Percentiles rank a stretch among this genome's conserved stretches.
These are phyloP conservation scores for Schwanniomyces pseudopolymorphus DNA, from an alignment of 805 yeast species.

Conservation along the genomic window DNA sequence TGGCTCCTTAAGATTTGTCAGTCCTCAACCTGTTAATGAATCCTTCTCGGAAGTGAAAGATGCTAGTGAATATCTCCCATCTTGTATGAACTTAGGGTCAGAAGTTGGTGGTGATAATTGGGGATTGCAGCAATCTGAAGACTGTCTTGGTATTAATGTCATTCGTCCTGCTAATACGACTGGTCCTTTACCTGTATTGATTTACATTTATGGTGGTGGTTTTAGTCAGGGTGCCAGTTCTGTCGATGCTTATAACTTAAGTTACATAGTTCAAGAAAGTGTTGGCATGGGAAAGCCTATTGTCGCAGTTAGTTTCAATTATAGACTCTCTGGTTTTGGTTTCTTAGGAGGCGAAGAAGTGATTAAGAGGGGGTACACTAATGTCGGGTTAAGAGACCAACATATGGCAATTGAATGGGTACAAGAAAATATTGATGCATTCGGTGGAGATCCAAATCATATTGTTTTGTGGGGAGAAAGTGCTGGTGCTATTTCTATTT, in stretches of 20 bases:
- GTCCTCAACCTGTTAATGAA: constrained; percentile 13
- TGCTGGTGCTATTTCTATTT: constrained; percentile 27
- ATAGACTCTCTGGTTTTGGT: constrained; percentile 37
- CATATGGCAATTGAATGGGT: constrained; percentile 48
- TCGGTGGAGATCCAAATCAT: constrained; percentile 48
- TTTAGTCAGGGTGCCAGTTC: constrained; percentile 18
- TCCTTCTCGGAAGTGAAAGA: constrained; percentile 10
- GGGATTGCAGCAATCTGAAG: constrained; percentile 18
- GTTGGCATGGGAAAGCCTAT: constrained; percentile 15
- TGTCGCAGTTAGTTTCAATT: constrained; percentile 36
- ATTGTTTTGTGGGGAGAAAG: constrained; percentile 47
- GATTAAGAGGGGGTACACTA: constrained; percentile 19
- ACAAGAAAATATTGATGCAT: constrained; percentile 35
- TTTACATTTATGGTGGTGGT: constrained; percentile 40
- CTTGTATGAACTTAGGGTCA: constrained; percentile 12
- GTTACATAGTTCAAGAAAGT: constrained; percentile 3
- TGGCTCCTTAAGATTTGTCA: constrained; percentile 19
- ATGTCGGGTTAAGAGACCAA: constrained; percentile 50
- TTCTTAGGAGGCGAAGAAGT: constrained; percentile 25
- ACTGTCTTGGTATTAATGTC: constrained; percentile 27
- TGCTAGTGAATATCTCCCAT: constrained; percentile 17
- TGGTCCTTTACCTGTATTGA: constrained; percentile 23
- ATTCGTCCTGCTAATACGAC: constrained; percentile 14
- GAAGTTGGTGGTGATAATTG: constrained; percentile 8
- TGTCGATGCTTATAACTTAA: constrained; percentile 2